A percentile compares a stretch with the other conserved stretches of the same genome.
phyloP scores from a whole-genome alignment of 179 eudicot species.

The Vitellaria paradoxa region DNA sequence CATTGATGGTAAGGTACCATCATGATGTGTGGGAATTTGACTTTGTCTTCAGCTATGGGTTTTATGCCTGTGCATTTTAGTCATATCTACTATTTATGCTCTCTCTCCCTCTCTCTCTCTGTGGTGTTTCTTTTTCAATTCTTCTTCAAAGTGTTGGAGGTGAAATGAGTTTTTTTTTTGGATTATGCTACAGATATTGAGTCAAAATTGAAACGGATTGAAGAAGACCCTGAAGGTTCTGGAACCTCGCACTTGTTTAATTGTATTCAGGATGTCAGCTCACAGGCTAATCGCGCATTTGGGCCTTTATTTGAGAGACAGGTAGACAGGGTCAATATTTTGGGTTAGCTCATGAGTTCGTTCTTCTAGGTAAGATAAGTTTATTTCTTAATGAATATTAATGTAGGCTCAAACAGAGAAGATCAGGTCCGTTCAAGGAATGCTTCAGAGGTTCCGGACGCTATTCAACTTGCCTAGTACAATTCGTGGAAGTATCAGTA shows the following conservation, averaged over 20 bases:
- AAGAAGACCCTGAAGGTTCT: slow-evolving; percentile 99
- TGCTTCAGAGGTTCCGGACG: slow-evolving; percentile 99
- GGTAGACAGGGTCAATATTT: slow-evolving; percentile 45
- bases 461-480: slow-evolving; percentile 95
- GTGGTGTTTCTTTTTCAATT: too few relatives aligned
- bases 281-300: slow-evolving; percentile 86
- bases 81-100: too few relatives aligned
- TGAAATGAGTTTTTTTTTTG: background rate
- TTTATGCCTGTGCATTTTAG: too few relatives aligned
- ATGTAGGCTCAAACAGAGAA: slow-evolving; percentile 96
- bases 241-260: slow-evolving; percentile 82
- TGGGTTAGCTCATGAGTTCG: slow-evolving; percentile 1
- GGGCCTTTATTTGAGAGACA: slow-evolving; percentile 96
- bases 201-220: slow-evolving; percentile 89
- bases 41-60: background rate
- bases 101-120: too few relatives aligned
- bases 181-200: slow-evolving; percentile 69
- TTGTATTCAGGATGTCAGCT: slow-evolving; percentile 77
- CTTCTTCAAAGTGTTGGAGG: too few relatives aligned
- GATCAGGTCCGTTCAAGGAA: slow-evolving; percentile 99
- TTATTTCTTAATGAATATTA: background rate
- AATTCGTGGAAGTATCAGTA: slow-evolving; percentile 86
- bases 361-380: background rate
- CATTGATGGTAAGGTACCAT: slow-evolving; percentile 77
- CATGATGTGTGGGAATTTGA: background rate